A percentile compares a stretch with the other conserved stretches of the same genome.
These are phyloP conservation scores for Starmerella stellata DNA, from an alignment of 805 yeast species.

Conservation along the genomic window DNA sequence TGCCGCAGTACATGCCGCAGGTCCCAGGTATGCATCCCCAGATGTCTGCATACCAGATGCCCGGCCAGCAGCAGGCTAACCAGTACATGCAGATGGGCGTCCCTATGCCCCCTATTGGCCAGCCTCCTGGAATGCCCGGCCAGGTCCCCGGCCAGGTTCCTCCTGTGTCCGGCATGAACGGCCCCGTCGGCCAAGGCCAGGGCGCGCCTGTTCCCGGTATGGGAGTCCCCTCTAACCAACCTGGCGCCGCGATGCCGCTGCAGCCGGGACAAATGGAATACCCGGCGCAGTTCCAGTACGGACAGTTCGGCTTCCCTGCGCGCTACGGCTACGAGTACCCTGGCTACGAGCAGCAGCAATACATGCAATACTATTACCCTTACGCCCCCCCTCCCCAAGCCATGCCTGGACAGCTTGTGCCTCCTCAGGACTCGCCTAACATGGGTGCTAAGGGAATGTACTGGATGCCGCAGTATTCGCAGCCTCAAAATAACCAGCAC, in stretches of 20 bases:
- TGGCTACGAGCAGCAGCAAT: constrained; percentile 6
- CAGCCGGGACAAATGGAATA: constrained; percentile 3
- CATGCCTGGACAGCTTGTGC: constrained; percentile 1
- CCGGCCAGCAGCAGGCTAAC: constrained; percentile 2
- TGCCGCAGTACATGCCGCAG: constrained; percentile 6
- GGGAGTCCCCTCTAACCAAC: background rate
- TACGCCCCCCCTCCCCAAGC: constrained; percentile 7
- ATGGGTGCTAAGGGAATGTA: constrained; percentile 4
- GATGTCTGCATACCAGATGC: constrained; percentile 1
- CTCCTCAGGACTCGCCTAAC: constrained; percentile 5
- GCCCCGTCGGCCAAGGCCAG: background rate
- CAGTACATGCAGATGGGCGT: constrained; percentile 1
- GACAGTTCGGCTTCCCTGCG: constrained; percentile 5
- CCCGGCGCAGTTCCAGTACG: constrained; percentile 8
- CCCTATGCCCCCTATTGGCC: constrained; percentile 1
- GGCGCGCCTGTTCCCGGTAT: background rate
- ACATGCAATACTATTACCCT: constrained; percentile 6
- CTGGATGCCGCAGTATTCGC: constrained; percentile 2
- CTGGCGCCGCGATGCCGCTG: constrained; percentile 2
- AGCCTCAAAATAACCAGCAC: constrained; percentile 4
- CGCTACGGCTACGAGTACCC: constrained; percentile 6
- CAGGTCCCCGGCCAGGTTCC: constrained; percentile 1
- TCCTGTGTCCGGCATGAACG: background rate
- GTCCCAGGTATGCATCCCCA: constrained; percentile 5
- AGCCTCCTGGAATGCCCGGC: constrained; percentile 1